phyloP scores from a whole-genome alignment of 805 yeast species.

The Wickerhamomyces hampshirensis region DNA sequence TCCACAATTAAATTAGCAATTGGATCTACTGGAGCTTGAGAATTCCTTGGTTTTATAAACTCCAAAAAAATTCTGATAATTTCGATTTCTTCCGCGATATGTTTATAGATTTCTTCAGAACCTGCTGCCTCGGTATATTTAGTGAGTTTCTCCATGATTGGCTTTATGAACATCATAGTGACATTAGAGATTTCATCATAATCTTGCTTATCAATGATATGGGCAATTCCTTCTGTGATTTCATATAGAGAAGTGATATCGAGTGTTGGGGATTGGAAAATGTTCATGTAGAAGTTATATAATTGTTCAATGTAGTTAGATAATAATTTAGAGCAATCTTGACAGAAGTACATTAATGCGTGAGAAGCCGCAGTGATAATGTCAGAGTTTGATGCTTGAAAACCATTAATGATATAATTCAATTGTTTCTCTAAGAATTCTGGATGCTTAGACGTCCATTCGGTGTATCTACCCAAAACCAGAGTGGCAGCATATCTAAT shows the following conservation, averaged over 20 bases:
- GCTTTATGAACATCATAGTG: conserved; percentile 59
- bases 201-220: conserved; percentile 63
- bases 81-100: conserved; percentile 72
- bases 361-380: conserved; percentile 84
- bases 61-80: conserved; percentile 56
- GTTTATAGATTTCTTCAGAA: conserved; percentile 33
- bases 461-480: conserved; percentile 92
- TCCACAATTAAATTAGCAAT: conserved; percentile 49
- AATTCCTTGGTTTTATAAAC: conserved; percentile 42
- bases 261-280: conserved; percentile 40
- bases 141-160: conserved; percentile 49
- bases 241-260: conserved; percentile 71
- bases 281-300: conserved; percentile 61
- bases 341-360: conserved; percentile 90
- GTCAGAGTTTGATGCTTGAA: conserved; percentile 34
- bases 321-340: conserved; percentile 73
- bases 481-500: conserved; percentile 89
- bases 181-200: conserved; percentile 47
- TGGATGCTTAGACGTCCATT: conserved; percentile 89
- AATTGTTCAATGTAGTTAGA: conserved; percentile 70
- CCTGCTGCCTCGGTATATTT: conserved; percentile 20
- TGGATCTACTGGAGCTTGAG: conserved; percentile 36
- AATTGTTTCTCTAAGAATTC: conserved; percentile 77
- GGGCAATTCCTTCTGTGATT: conserved; percentile 85
- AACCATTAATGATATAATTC: conserved; percentile 77